Evolutionary conservation across 495 filamentous ascomycete genomes (phyloP).

Genomic region (Penicillium cataractarum): DNA sequence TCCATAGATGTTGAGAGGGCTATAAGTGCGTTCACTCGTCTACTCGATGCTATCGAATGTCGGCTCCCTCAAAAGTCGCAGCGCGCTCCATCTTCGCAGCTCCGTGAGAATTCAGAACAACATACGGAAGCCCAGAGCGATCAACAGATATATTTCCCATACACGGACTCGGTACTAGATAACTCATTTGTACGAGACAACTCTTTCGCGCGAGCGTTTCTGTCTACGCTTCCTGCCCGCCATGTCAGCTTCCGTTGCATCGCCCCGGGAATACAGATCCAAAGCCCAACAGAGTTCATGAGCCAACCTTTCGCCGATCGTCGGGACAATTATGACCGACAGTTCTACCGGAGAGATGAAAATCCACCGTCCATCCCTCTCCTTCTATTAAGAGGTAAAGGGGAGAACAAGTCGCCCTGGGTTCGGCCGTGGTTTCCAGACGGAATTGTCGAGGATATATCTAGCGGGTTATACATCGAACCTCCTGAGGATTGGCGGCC

Average conservation of each 20-base stretch:
- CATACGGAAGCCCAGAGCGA: too few relatives aligned
- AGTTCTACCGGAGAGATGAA: background rate
- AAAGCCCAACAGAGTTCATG: background rate
- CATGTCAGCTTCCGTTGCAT: slow-evolving; percentile 12
- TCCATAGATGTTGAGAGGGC: too few relatives aligned
- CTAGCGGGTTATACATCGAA: slow-evolving; percentile 10
- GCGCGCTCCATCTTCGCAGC: too few relatives aligned
- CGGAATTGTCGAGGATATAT: background rate
- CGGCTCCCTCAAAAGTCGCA: too few relatives aligned
- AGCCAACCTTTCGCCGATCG: background rate
- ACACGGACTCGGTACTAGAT: too few relatives aligned
- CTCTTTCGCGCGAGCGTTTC: too few relatives aligned
- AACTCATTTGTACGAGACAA: too few relatives aligned
- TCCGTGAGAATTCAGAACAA: too few relatives aligned
- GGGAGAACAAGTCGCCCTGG: slow-evolving; percentile 11
- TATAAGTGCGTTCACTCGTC: too few relatives aligned
- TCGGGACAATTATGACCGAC: background rate
- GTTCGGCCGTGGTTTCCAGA: slow-evolving; percentile 10
- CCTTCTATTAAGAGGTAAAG: slow-evolving; percentile 4
- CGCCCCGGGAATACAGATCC: slow-evolving; percentile 14
- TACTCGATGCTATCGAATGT: too few relatives aligned
- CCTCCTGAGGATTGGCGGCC: background rate
- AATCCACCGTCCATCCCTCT: background rate
- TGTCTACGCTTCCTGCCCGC: too few relatives aligned
- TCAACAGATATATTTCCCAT: too few relatives aligned